Evolutionary conservation across 2,329 filamentous ascomycete species (phyloP), one percentile per base, ranked within the genome.

Genomic region (Trichoderma citrinoviride): DNA sequence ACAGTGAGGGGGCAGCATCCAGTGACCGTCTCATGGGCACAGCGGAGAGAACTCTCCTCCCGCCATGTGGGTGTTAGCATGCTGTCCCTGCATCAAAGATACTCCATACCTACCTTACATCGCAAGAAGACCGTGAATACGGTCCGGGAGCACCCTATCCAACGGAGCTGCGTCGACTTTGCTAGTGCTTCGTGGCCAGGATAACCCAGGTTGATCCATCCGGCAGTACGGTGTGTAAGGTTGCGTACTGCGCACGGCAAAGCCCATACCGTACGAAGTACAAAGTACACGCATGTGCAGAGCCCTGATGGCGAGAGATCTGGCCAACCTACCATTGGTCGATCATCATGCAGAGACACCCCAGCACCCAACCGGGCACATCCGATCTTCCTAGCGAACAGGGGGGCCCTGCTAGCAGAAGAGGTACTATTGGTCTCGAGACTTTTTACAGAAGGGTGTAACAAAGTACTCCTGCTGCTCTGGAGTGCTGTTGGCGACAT

Each of bases 311-410:
- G 27, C 43, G 41, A 47, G 43, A 53, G 40, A 44, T 15, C 25
- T 15, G 46, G 62, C 62, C 40, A 46, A 46, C 50, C 43, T 44
- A 19, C 43, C 50, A 57, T 56, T 50, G 64, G 37, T 23, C 50
- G 57, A 54, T 63, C 52, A 50, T 56, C 52, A 33, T 56, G 60
- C 58, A 63, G 61, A 44, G 64, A 23, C 25, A 58, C 64, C 64
- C 64, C 23, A 27, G 44, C 44, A 61, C 29, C 47, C 46, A 54
- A 43, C 63, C 49, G 43, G 47, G 49, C 37, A 43, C 50, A 50
- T 63, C 58, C 58, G 64, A 65, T 65, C 64, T 61, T 60, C 46
- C 25, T 54, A 56, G 62, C 27, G 62, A 37, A 52, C 54, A 57
- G 37, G 33, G 27, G 63, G 27, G 29, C 56, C 52, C 52, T 55